These are phyloP conservation scores for Hypoxylon sp. DNA, from an alignment of 2,329 filamentous ascomycete species.

Conservation along the genomic window DNA sequence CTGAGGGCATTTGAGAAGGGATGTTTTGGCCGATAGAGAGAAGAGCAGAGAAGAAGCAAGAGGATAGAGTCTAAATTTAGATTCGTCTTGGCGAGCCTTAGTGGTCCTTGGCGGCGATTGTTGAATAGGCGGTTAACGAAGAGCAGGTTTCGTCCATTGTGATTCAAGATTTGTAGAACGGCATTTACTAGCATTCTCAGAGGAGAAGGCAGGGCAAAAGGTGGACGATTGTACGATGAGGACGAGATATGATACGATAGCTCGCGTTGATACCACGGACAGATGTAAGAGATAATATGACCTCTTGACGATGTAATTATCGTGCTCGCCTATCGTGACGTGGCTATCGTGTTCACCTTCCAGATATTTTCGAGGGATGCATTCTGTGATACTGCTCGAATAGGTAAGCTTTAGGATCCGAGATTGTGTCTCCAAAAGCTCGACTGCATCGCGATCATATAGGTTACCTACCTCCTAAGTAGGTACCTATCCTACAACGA, in stretches of 20 bases:
- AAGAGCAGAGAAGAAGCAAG: not conserved
- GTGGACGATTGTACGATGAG: not conserved
- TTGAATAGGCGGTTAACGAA: not conserved
- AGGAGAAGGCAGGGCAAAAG: not conserved
- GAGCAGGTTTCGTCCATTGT: not conserved
- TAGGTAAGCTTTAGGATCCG: no score
- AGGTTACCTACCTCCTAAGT: no score
- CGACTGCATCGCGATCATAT: no score
- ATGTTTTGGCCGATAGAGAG: constrained; percentile 23
- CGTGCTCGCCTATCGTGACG: no score
- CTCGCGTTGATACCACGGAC: not conserved
- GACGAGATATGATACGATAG: not conserved
- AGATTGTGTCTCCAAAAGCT: no score
- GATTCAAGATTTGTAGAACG: not conserved
- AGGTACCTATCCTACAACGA: no score
- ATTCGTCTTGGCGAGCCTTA: not conserved
- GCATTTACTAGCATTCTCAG: not conserved
- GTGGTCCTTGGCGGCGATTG: not conserved
- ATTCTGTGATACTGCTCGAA: no score
- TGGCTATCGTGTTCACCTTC: no score
- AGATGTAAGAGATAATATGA: not conserved
- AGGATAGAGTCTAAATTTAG: not conserved
- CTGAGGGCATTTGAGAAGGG: constrained; percentile 43
- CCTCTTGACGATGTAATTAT: not conserved
- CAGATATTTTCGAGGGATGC: no score